Percentiles rank a stretch among this genome's conserved stretches.
Evolutionary conservation across 345 rosid species (phyloP).

Genomic region (Syzygium jambos): DNA sequence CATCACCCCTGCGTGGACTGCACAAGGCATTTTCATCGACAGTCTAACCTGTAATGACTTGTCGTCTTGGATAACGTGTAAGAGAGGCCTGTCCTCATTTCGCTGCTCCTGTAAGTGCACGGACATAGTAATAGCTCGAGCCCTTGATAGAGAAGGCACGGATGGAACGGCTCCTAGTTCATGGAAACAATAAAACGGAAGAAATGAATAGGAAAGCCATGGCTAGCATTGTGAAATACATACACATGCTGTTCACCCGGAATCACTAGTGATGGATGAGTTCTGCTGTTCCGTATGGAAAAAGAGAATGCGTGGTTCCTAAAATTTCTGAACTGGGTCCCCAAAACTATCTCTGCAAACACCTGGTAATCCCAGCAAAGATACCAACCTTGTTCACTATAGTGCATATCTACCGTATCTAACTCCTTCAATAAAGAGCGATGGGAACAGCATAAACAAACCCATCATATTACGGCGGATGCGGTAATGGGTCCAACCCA

Average conservation of each 20-base stretch:
- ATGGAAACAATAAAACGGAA: slow-evolving; percentile 41
- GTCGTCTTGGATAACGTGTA: slow-evolving; percentile 43
- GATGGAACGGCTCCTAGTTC: slow-evolving; percentile 50
- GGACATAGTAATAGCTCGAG: slow-evolving; percentile 61
- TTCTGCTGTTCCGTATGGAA: background rate
- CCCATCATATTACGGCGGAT: background rate
- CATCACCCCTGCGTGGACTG: background rate
- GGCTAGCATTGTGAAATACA: background rate
- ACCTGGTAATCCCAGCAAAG: background rate
- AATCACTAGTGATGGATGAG: background rate
- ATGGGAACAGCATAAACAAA: background rate
- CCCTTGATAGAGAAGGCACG: slow-evolving; percentile 34
- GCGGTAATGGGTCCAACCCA: background rate
- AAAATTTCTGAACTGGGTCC: background rate
- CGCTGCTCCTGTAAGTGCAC: slow-evolving; percentile 71
- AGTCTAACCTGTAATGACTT: slow-evolving; percentile 39
- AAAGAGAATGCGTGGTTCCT: background rate
- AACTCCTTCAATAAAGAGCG: background rate
- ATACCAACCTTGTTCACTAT: background rate
- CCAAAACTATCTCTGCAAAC: background rate
- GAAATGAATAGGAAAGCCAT: background rate
- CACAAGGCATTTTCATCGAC: background rate
- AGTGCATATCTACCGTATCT: background rate
- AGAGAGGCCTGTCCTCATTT: slow-evolving; percentile 39
- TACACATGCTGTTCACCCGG: background rate